A percentile compares a stretch with the other conserved stretches of the same genome.
Evolutionary conservation across 2,329 filamentous ascomycete genomes (phyloP).

Genomic region (Phialocephala subalpina): DNA sequence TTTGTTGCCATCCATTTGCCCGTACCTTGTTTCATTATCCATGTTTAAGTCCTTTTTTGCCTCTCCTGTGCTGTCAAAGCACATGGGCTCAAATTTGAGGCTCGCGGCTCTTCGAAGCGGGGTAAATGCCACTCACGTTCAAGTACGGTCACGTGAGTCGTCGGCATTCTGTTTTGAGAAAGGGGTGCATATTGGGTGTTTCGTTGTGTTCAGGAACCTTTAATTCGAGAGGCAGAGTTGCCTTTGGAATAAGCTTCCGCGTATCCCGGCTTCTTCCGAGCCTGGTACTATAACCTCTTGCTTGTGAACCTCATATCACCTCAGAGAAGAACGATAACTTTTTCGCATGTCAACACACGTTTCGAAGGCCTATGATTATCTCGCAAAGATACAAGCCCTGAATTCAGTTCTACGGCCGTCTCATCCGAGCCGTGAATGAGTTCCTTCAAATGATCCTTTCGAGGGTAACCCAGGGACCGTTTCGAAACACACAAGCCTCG

Average conservation of each 20-base stretch:
- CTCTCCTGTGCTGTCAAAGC: slow-evolving; percentile 2
- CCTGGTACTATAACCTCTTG: slow-evolving; percentile 1
- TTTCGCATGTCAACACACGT: background rate
- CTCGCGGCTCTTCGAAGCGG: slow-evolving; percentile 15
- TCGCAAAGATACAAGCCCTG: background rate
- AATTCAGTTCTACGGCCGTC: background rate
- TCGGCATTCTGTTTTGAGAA: slow-evolving; percentile 8
- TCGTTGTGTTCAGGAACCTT: slow-evolving; percentile 9
- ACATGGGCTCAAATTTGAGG: slow-evolving; percentile 9
- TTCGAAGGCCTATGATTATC: background rate
- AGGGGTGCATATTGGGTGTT: slow-evolving; percentile 13
- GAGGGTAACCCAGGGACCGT: slow-evolving; percentile 1
- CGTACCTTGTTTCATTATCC: slow-evolving; percentile 4
- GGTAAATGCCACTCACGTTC: slow-evolving; percentile 13
- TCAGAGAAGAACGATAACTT: background rate
- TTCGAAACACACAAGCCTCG: slow-evolving; percentile 10
- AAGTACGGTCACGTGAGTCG: slow-evolving; percentile 17
- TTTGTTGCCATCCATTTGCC: slow-evolving; percentile 15
- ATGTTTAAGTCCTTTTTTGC: background rate
- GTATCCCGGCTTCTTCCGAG: background rate
- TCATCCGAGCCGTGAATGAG: background rate
- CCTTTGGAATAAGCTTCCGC: background rate
- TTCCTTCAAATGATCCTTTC: slow-evolving; percentile 1
- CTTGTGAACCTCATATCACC: slow-evolving; percentile 1
- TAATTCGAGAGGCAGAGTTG: slow-evolving; percentile 3